A percentile compares a stretch with the other conserved stretches of the same genome.
Conservation (phyloP, 768 basidiomycete species). For the Amanita phalloides region DNA sequence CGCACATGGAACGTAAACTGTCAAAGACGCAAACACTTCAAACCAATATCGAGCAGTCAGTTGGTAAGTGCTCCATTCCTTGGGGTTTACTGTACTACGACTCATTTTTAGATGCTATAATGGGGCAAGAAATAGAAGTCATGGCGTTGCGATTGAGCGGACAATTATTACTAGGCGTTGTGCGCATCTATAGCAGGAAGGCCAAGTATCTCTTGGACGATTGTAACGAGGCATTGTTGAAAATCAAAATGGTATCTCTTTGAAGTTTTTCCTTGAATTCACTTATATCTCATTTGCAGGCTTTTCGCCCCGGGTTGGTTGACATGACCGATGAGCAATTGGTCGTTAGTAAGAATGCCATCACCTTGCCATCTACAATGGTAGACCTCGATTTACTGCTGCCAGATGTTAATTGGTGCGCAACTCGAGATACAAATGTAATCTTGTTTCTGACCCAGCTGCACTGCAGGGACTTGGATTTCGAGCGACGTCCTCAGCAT, state of each 20-base stretch:
- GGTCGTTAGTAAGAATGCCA: constrained; percentile 75
- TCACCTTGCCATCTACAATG: constrained; percentile 71
- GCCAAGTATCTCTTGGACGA: constrained; percentile 97
- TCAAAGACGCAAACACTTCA: constrained; percentile 92
- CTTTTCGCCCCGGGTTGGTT: constrained; percentile 90
- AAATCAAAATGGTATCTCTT: constrained; percentile 79
- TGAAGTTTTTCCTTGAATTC: neutral
- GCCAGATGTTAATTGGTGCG: constrained; percentile 74
- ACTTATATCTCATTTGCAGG: constrained; percentile 30
- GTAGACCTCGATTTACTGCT: constrained; percentile 74
- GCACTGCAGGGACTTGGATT: constrained; percentile 61
- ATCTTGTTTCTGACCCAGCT: constrained; percentile 7
- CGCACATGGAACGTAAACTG: constrained; percentile 97
- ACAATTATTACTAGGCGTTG: constrained; percentile 91
- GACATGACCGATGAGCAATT: constrained; percentile 96
- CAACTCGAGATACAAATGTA: neutral
- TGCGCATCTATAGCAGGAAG: constrained; percentile 95
- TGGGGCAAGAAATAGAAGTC: constrained; percentile 84
- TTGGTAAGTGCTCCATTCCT: constrained; percentile 42
- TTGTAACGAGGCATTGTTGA: constrained; percentile 91
- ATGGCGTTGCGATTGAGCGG: constrained; percentile 97
- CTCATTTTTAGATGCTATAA: constrained; percentile 61
- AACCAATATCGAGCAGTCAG: constrained; percentile 91
- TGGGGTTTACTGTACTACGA: neutral
- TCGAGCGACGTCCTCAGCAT: constrained; percentile 51